These are phyloP conservation scores for Sherardia arvensis DNA, from an alignment of 257 asterid species.

Conservation along the genomic window DNA sequence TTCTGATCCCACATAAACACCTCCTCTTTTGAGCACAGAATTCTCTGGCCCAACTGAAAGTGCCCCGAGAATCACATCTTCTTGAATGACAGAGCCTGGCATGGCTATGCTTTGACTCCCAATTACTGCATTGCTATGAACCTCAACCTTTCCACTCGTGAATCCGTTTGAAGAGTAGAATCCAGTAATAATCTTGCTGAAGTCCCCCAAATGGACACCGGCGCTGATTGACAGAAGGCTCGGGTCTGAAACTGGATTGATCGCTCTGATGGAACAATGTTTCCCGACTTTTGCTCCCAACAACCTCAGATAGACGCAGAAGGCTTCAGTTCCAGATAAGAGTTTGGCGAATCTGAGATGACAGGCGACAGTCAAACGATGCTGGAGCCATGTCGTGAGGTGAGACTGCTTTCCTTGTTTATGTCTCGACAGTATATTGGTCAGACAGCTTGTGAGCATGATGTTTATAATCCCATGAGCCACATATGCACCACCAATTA, in stretches of 20 bases:
- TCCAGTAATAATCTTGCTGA: conserved; percentile 59
- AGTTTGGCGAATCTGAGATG: conserved; percentile 76
- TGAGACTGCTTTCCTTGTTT: conserved; percentile 21
- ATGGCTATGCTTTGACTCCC: conserved; percentile 84
- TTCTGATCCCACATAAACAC: conserved; percentile 70
- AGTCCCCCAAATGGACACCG: conserved; percentile 84
- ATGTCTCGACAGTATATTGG: conserved; percentile 22
- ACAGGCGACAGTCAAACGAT: conserved; percentile 41
- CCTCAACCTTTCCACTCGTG: conserved; percentile 38
- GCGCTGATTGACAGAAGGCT: conserved; percentile 40
- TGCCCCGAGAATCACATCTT: conserved; percentile 72
- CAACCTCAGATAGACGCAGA: conserved; percentile 60
- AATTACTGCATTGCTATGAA: conserved; percentile 52
- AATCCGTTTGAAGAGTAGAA: conserved; percentile 50
- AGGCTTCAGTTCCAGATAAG: conserved; percentile 86
- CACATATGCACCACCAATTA: conserved; percentile 43
- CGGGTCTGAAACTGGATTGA: conserved; percentile 60
- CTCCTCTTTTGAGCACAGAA: conserved; percentile 60
- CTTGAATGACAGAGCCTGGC: conserved; percentile 56
- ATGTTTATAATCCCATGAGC: conserved; percentile 51
- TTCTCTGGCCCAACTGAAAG: conserved; percentile 61
- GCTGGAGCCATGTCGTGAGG: conserved; percentile 46
- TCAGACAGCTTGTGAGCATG: conserved; percentile 34
- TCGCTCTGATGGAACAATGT: conserved; percentile 71
- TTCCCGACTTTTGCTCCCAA: conserved; percentile 66